Evolutionary conservation across 768 basidiomycete genomes (phyloP).

Genomic region (Xerocomus brunneocitrinus): DNA sequence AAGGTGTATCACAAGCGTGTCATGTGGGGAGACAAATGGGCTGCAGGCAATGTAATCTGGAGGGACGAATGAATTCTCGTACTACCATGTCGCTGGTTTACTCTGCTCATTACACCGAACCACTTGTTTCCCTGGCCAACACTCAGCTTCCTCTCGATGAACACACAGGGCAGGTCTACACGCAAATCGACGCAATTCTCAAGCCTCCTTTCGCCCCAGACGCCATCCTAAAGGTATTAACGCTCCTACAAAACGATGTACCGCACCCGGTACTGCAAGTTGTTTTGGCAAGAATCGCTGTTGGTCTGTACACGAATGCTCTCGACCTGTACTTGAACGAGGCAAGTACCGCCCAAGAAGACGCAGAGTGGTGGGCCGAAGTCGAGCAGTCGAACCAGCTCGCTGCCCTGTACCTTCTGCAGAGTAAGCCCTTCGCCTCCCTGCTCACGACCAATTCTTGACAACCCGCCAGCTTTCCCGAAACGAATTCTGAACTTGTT

Average conservation of each 20-base stretch:
- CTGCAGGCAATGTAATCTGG: constrained; percentile 82
- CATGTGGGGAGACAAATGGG: constrained; percentile 88
- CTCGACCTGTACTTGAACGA: constrained; percentile 62
- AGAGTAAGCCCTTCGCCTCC: constrained; percentile 50
- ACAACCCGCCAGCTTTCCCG: constrained; percentile 21
- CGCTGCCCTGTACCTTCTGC: constrained; percentile 64
- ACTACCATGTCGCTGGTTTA: constrained; percentile 19
- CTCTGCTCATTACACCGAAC: constrained; percentile 26
- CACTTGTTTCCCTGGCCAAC: constrained; percentile 18
- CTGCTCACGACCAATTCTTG: neutral
- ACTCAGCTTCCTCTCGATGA: neutral
- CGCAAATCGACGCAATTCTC: constrained; percentile 17
- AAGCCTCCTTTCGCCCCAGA: constrained; percentile 17
- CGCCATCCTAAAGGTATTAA: constrained; percentile 14
- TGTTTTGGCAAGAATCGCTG: constrained; percentile 46
- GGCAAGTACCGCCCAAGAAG: constrained; percentile 65
- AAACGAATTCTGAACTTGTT: constrained; percentile 32
- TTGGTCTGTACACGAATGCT: constrained; percentile 59
- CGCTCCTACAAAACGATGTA: constrained; percentile 14
- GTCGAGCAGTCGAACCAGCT: constrained; percentile 55
- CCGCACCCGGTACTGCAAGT: constrained; percentile 23
- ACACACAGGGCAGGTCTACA: no score
- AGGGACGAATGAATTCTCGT: constrained; percentile 45
- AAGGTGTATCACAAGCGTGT: constrained; percentile 92
- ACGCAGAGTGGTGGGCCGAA: constrained; percentile 83